Conservation (phyloP, 805 yeast genomes). For the Dipodascopsis tothii region DNA sequence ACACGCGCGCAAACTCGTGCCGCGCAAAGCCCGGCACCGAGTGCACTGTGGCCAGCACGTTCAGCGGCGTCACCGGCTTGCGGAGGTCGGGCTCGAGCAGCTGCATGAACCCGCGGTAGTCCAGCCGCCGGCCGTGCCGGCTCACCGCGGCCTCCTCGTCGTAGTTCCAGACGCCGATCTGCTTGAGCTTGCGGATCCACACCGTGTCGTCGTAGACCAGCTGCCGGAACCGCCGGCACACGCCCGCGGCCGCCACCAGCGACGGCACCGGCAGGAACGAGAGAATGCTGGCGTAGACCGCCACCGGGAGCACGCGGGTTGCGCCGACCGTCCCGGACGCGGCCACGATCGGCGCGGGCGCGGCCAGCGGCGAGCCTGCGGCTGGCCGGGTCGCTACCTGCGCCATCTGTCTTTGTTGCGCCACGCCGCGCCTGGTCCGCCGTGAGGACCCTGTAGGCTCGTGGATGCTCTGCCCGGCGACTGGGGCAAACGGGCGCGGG, state of each 20-base stretch:
- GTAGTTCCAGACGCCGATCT: conserved; percentile 30
- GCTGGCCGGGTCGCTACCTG: too few relatives aligned
- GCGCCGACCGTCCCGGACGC: neutral
- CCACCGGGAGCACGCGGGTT: conserved; percentile 3
- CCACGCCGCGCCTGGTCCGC: too few relatives aligned
- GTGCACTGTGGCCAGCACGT: conserved; percentile 32
- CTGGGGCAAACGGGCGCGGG: too few relatives aligned
- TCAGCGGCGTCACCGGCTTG: conserved; percentile 30
- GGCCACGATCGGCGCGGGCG: neutral
- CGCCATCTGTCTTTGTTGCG: too few relatives aligned
- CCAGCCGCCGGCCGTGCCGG: neutral
- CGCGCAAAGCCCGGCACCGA: conserved; percentile 33
- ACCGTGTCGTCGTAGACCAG: conserved; percentile 19
- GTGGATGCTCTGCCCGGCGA: too few relatives aligned
- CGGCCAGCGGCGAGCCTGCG: too few relatives aligned
- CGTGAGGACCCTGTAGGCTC: too few relatives aligned
- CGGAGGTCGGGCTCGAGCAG: neutral
- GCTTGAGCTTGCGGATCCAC: conserved; percentile 17
- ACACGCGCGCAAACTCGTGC: conserved; percentile 36
- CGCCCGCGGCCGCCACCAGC: conserved; percentile 17
- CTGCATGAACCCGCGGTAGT: neutral
- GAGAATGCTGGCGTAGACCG: conserved; percentile 6
- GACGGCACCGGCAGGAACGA: conserved; percentile 14
- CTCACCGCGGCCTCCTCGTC: conserved; percentile 1
- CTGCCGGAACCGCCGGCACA: conserved; percentile 20